phyloP scores from a whole-genome alignment of 2,329 filamentous ascomycete species.

The Diaporthe vaccinii region DNA sequence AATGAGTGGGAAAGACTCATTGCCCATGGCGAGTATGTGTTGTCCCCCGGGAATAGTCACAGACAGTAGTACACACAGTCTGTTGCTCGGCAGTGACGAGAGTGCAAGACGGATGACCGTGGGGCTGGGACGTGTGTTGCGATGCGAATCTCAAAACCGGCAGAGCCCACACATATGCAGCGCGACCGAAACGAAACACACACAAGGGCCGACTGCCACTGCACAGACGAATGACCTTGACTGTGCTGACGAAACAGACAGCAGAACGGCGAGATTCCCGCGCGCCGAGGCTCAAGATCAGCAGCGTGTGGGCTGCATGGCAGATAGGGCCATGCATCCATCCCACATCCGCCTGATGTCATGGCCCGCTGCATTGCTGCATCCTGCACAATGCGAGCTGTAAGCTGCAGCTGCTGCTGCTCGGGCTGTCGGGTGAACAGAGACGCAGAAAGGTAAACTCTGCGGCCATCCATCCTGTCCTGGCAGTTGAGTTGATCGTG shows the following conservation, averaged over 20 bases:
- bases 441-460: background rate
- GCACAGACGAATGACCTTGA: background rate
- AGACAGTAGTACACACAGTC: background rate
- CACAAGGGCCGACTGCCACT: background rate
- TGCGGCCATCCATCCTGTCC: background rate
- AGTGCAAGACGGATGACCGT: background rate
- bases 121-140: background rate
- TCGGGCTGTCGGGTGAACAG: slow-evolving; percentile 20
- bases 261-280: background rate
- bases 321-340: background rate
- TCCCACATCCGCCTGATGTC: slow-evolving; percentile 28
- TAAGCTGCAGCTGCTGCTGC: background rate
- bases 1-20: slow-evolving; percentile 4
- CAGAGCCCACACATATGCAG: background rate
- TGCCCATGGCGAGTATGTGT: background rate
- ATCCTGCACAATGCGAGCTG: background rate
- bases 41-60: background rate
- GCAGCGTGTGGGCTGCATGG: background rate
- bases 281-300: slow-evolving; percentile 17
- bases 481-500: background rate
- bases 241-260: background rate
- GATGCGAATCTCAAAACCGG: slow-evolving; percentile 26
- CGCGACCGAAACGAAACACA: background rate
- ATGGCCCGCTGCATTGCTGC: slow-evolving; percentile 19
- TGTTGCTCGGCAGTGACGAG: slow-evolving; percentile 13